Evolutionary conservation across 2,329 filamentous ascomycete species (phyloP), one percentile per base, ranked within the genome.

Genomic region (Colletotrichum karsti): DNA sequence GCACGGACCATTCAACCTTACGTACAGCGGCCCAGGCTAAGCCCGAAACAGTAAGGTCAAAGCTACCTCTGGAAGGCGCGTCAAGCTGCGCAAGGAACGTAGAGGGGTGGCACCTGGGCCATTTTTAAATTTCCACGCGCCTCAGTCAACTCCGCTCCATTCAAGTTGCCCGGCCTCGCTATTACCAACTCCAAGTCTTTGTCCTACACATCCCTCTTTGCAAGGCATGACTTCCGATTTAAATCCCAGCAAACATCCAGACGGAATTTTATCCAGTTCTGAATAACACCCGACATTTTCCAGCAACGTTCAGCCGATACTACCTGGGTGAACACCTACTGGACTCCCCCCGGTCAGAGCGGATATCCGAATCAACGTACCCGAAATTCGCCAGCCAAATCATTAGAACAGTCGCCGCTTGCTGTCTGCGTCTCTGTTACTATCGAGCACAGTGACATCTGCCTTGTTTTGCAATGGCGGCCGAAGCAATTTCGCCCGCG

Each of bases 1-100:
- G 69, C 69, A 71, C 69, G 63, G 69, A 44, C 69, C 69, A 71
- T 1, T 22, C 7, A 8, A 33, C 53, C 60, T 65, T 68, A 65
- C 65, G 60, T 55, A 64, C 60, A 44, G 60, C 53, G 39, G 53
- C 18, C 8, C 7, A 0, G 8, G 20, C 65, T 59, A 65, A 15
- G 18, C 60, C 37, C 3, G 15, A 65, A 54, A 4, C 13, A 22
- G 65, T 12, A 65, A 68, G 46, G 54, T 26, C 30, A 20, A 15
- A 58, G 53, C 44, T 48, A 24, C 37, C 46, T 58, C 30, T 24
- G 35, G 39, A 28, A 55, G 46, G 60, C 60, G 65, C 61, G 60
- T 59, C 53, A 46, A 53, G 24, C 46, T 24, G 46, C 65, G 26
- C 53, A 59, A 42, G 65, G 53, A 67, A 63, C 35, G 41, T 57